Evolutionary conservation across 257 asterid genomes (phyloP).

Genomic region (Handroanthus guayacan): DNA sequence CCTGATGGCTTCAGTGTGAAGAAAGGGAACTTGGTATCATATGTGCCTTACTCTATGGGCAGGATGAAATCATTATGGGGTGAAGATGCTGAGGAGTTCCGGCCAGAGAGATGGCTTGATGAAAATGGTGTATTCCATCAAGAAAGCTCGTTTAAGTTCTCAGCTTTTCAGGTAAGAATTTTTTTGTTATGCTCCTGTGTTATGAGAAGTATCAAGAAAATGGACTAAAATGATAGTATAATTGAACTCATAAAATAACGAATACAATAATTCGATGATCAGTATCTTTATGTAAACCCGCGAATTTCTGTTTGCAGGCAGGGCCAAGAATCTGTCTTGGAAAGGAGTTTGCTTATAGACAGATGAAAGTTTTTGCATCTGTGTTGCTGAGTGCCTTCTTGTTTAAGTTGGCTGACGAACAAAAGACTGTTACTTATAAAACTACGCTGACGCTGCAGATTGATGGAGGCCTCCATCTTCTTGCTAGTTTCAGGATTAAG

Average conservation of each 20-base stretch:
- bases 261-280: background rate
- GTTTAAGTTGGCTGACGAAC: conserved; percentile 57
- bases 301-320: conserved; percentile 48
- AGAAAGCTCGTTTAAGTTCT: conserved; percentile 67
- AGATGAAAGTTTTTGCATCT: conserved; percentile 72
- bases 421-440: conserved; percentile 49
- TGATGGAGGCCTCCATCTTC: conserved; percentile 65
- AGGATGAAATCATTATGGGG: conserved; percentile 75
- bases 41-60: conserved; percentile 70
- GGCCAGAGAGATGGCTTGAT: conserved; percentile 74
- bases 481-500: conserved; percentile 39
- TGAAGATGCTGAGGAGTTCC: conserved; percentile 73
- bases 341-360: conserved; percentile 74
- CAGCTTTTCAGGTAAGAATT: conserved; percentile 68
- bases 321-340: conserved; percentile 77
- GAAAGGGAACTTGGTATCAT: conserved; percentile 56
- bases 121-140: conserved; percentile 56
- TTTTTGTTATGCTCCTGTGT: background rate
- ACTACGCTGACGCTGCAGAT: conserved; percentile 68
- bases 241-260: too few species aligned
- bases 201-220: conserved; percentile 1
- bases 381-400: conserved; percentile 58
- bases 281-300: background rate
- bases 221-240: too few species aligned
- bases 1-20: conserved; percentile 69